phyloP scores from a whole-genome alignment of 768 basidiomycete genomes.

The Tulasnella sp. region DNA sequence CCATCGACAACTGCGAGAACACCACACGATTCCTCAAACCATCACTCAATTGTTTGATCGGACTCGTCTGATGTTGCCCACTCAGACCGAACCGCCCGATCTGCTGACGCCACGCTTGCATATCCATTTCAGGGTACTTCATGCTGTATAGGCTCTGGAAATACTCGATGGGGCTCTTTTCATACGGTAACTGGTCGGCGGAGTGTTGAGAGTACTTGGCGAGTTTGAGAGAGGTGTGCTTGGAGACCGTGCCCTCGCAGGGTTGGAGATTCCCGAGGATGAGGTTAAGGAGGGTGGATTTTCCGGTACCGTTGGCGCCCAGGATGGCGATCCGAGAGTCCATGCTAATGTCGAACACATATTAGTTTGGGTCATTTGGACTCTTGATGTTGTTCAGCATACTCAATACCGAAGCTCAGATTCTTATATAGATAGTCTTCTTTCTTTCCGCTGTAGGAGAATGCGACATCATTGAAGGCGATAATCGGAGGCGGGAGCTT shows the following conservation, averaged over 20 bases:
- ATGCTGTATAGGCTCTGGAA: constrained; percentile 68
- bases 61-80: constrained; percentile 85
- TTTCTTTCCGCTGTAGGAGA: constrained; percentile 87
- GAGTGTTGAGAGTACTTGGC: constrained; percentile 99
- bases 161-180: constrained; percentile 83
- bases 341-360: constrained; percentile 46
- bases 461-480: constrained; percentile 90
- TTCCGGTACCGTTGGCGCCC: constrained; percentile 91
- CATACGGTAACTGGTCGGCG: constrained; percentile 95
- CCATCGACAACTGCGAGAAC: constrained; percentile 93
- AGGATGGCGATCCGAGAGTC: constrained; percentile 92
- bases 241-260: constrained; percentile 73
- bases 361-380: neutral
- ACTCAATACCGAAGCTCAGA: constrained; percentile 98
- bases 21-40: constrained; percentile 96
- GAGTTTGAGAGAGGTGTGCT: constrained; percentile 83
- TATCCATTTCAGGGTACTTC: constrained; percentile 91
- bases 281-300: constrained; percentile 83
- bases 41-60: constrained; percentile 91
- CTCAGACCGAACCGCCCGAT: constrained; percentile 93
- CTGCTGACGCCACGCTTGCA: constrained; percentile 85
- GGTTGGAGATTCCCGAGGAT: constrained; percentile 79
- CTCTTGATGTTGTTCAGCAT: constrained; percentile 24
- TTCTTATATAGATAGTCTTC: constrained; percentile 79
- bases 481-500: constrained; percentile 95